Evolutionary conservation across 257 asterid genomes (phyloP).

Genomic region (Solanum arcanum): DNA sequence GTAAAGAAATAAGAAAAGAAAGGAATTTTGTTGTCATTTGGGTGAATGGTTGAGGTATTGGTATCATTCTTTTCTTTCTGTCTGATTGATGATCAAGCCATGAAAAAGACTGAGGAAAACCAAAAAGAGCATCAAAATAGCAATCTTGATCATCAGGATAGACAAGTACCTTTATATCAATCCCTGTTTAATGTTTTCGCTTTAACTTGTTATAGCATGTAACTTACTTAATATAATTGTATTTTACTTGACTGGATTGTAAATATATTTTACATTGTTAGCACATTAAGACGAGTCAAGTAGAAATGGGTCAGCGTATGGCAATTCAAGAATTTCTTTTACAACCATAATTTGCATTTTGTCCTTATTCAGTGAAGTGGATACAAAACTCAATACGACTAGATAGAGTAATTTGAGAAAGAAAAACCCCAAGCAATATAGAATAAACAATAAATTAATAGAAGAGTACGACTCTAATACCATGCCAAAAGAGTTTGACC

Average conservation of each 20-base stretch:
- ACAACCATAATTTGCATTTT: background rate
- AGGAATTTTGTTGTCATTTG: conserved; percentile 20
- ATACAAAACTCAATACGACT: background rate
- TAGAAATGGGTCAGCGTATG: background rate
- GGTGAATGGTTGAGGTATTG: conserved; percentile 2
- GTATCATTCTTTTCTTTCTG: conserved; percentile 46
- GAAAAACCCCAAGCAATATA: background rate
- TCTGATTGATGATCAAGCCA: background rate
- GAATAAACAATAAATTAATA: background rate
- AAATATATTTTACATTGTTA: background rate
- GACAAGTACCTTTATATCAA: background rate
- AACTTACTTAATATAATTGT: background rate
- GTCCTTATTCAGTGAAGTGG: background rate
- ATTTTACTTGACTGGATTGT: background rate
- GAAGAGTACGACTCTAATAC: background rate
- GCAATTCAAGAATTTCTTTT: no score
- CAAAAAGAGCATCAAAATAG: background rate
- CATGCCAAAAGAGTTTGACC: background rate
- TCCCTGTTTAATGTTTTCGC: background rate
- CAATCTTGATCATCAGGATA: background rate
- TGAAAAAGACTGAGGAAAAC: background rate
- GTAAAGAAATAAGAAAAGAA: conserved; percentile 28
- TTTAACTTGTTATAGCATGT: background rate
- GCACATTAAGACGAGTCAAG: background rate
- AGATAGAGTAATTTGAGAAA: background rate